Percentiles rank a stretch among this genome's conserved stretches.
These are phyloP conservation scores for Dactylellina drechsleri DNA, from an alignment of 2,329 filamentous ascomycete genomes.

Conservation along the genomic window DNA sequence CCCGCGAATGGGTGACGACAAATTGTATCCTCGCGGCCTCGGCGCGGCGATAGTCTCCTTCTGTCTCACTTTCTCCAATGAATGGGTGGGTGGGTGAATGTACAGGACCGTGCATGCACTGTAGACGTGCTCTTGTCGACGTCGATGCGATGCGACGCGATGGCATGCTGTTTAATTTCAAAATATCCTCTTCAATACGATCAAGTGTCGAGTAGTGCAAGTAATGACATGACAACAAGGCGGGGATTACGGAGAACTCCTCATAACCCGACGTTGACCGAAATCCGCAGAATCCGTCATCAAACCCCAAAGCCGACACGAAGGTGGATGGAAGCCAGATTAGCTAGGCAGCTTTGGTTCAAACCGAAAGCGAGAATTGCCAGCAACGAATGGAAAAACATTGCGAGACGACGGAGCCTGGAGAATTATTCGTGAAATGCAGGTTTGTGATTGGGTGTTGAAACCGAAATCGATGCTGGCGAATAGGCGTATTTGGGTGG, in stretches of 20 bases:
- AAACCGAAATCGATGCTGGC: conserved; percentile 1
- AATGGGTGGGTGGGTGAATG: no score
- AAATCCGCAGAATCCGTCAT: conserved; percentile 18
- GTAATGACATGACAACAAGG: no score
- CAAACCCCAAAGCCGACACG: conserved; percentile 23
- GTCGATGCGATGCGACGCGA: no score
- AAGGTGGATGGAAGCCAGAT: background rate
- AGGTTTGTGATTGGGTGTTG: background rate
- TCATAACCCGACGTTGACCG: background rate
- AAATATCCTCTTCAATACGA: no score
- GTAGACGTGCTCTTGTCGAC: no score
- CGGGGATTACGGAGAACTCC: background rate
- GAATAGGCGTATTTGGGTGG: conserved; percentile 5
- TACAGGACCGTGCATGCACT: no score
- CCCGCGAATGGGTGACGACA: background rate
- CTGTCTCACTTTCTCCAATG: conserved; percentile 2
- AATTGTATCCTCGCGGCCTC: background rate
- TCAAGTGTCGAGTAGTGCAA: no score
- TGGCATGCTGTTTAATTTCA: no score
- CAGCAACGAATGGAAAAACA: no score
- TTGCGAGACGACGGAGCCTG: no score
- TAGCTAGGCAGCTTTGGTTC: conserved; percentile 1
- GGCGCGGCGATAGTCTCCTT: background rate
- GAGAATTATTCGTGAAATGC: conserved; percentile 4
- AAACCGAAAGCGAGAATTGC: no score